Evolutionary conservation across 495 filamentous ascomycete species (phyloP).

Genomic region (Immersiella caudata): DNA sequence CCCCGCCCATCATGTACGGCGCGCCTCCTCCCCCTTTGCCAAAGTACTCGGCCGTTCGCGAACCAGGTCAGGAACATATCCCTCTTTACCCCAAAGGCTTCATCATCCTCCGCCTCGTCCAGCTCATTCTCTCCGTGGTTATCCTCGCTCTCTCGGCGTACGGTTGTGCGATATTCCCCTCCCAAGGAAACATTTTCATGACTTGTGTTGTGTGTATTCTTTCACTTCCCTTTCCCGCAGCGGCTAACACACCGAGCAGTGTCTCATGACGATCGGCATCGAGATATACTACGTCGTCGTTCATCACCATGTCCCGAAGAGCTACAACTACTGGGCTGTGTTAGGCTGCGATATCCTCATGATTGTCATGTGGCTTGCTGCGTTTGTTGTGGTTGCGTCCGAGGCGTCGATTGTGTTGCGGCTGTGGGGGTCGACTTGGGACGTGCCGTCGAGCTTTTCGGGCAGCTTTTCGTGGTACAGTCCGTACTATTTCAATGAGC

Average conservation of each 20-base stretch:
- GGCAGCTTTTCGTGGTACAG: not conserved
- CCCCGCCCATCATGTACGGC: not conserved
- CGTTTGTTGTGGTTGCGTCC: slow-evolving; percentile 46
- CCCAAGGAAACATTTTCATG: slow-evolving; percentile 37
- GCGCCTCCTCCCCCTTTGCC: not conserved
- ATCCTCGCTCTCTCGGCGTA: slow-evolving; percentile 70
- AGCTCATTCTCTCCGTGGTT: slow-evolving; percentile 65
- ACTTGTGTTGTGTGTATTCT: slow-evolving; percentile 45
- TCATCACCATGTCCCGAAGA: slow-evolving; percentile 28
- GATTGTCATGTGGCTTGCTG: slow-evolving; percentile 50
- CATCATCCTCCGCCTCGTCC: slow-evolving; percentile 62
- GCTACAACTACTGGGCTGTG: slow-evolving; percentile 56
- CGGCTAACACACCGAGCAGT: slow-evolving; percentile 31
- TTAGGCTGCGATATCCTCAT: slow-evolving; percentile 49
- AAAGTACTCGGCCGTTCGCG: slow-evolving; percentile 31
- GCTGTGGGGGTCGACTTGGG: not conserved
- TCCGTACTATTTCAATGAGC: slow-evolving; percentile 29
- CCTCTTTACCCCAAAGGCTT: slow-evolving; percentile 50
- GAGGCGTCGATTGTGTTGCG: slow-evolving; percentile 33
- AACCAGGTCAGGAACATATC: slow-evolving; percentile 47
- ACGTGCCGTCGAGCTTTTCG: not conserved
- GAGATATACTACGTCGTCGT: slow-evolving; percentile 49
- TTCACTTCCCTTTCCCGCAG: not conserved
- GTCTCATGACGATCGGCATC: slow-evolving; percentile 41
- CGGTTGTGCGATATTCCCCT: slow-evolving; percentile 42